Evolutionary conservation across 768 basidiomycete genomes (phyloP).

Genomic region (Pleurotus salmoneostramineus): DNA sequence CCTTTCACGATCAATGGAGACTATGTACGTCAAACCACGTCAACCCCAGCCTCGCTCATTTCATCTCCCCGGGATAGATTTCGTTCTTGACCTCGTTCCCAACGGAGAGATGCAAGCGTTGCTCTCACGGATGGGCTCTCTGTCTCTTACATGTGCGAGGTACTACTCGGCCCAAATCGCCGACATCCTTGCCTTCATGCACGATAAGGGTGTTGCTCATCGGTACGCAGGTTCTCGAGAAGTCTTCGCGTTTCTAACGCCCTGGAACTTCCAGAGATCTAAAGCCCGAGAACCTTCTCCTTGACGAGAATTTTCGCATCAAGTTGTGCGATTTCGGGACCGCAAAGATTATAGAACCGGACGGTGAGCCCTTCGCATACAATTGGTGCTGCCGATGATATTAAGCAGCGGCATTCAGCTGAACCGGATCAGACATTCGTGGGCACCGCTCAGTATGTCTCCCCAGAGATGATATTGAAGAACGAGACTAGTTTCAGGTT

Average conservation of each 20-base stretch:
- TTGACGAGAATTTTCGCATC: constrained; percentile 83
- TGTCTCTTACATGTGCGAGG: constrained; percentile 70
- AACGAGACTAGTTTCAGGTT: constrained; percentile 78
- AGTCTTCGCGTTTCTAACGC: constrained; percentile 6
- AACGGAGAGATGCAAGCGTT: constrained; percentile 78
- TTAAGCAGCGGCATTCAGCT: constrained; percentile 28
- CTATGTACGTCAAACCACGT: constrained; percentile 56
- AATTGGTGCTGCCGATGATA: constrained; percentile 12
- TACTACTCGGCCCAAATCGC: constrained; percentile 90
- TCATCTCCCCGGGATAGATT: constrained; percentile 42
- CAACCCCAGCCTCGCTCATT: background rate
- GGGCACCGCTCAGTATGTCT: constrained; percentile 87
- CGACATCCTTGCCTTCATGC: constrained; percentile 89
- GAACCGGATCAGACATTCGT: constrained; percentile 69
- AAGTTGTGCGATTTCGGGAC: constrained; percentile 98
- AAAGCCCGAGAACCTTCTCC: constrained; percentile 84
- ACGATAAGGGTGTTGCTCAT: constrained; percentile 85
- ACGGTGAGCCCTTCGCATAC: constrained; percentile 33
- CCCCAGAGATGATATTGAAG: constrained; percentile 77
- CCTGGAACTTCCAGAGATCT: constrained; percentile 47
- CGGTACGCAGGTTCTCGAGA: constrained; percentile 37
- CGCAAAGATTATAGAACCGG: constrained; percentile 66
- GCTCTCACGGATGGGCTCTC: constrained; percentile 77
- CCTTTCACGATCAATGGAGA: constrained; percentile 82
- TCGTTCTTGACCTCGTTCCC: constrained; percentile 70